A percentile compares a stretch with the other conserved stretches of the same genome.
phyloP scores from a whole-genome alignment of 352 stramenopile genomes.

The Pythium coloratum region DNA sequence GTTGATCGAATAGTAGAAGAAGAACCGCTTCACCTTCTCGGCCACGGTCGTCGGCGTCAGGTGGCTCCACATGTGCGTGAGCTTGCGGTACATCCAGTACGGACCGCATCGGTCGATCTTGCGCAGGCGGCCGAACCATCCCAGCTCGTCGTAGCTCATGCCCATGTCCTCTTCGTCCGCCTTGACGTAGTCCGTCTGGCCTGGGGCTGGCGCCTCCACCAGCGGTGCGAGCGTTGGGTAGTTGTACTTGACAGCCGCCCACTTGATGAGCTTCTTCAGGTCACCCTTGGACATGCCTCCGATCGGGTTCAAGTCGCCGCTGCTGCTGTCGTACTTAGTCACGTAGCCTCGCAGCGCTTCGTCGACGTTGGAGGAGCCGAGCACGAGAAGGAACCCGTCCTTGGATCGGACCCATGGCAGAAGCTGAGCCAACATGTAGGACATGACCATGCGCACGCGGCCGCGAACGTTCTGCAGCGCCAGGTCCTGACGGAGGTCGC shows the following conservation, averaged over 20 bases:
- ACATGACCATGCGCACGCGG: constrained; percentile 97
- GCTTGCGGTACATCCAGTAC: constrained; percentile 92
- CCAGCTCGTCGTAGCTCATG: constrained; percentile 98
- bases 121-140: constrained; percentile 93
- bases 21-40: background rate
- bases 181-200: constrained; percentile 87
- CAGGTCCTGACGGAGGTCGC: constrained; percentile 93
- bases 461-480: constrained; percentile 99
- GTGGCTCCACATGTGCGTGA: constrained; percentile 87
- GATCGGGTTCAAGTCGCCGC: constrained; percentile 98
- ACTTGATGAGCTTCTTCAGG: constrained; percentile 96
- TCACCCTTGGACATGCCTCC: constrained; percentile 95
- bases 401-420: constrained; percentile 96
- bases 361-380: constrained; percentile 98
- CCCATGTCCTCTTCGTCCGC: constrained; percentile 99
- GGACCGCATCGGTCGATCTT: constrained; percentile 97
- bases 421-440: constrained; percentile 98
- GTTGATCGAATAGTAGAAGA: no score
- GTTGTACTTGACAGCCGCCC: constrained; percentile 88
- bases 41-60: background rate
- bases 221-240: constrained; percentile 93
- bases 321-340: constrained; percentile 99
- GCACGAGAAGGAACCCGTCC: constrained; percentile 96
- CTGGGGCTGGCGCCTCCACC: constrained; percentile 72
- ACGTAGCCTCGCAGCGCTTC: constrained; percentile 98